Conservation (phyloP, 768 basidiomycete genomes). For the Holtermanniella nyarrowii region DNA sequence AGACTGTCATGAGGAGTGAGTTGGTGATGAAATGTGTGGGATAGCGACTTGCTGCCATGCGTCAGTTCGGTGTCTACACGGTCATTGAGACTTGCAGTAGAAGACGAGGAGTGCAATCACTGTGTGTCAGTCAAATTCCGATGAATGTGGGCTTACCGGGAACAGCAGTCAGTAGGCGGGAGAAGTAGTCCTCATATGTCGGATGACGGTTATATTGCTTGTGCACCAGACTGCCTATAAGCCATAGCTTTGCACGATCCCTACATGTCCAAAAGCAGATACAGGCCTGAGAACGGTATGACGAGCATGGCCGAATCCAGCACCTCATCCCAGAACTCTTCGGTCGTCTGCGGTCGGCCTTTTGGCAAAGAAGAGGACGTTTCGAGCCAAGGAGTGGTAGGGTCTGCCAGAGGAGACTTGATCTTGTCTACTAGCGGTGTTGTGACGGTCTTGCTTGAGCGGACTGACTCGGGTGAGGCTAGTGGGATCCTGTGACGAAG, state of each 20-base stretch:
- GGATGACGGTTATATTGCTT: slow-evolving; percentile 34
- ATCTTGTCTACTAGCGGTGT: neutral
- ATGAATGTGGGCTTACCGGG: slow-evolving; percentile 24
- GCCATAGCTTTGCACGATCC: slow-evolving; percentile 1
- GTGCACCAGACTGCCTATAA: slow-evolving; percentile 28
- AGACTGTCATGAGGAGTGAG: slow-evolving; percentile 22
- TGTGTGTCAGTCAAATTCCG: slow-evolving; percentile 1
- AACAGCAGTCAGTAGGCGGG: slow-evolving; percentile 26
- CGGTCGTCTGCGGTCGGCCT: neutral
- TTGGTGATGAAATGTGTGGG: slow-evolving; percentile 21
- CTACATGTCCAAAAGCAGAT: slow-evolving; percentile 36
- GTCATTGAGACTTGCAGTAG: slow-evolving; percentile 20
- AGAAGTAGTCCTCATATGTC: slow-evolving; percentile 7
- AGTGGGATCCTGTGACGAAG: neutral
- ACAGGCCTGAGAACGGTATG: slow-evolving; percentile 35
- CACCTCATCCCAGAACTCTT: slow-evolving; percentile 30
- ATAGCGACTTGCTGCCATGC: slow-evolving; percentile 23
- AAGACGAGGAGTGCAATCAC: slow-evolving; percentile 29
- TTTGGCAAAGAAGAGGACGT: neutral
- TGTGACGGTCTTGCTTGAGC: neutral
- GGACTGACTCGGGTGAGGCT: neutral
- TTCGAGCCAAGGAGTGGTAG: neutral
- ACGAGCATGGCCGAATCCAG: slow-evolving; percentile 31
- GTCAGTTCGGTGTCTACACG: neutral
- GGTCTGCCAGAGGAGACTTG: neutral